Conservation (phyloP, 2,329 filamentous ascomycete species). For the Aspergillus costaricaensis region DNA sequence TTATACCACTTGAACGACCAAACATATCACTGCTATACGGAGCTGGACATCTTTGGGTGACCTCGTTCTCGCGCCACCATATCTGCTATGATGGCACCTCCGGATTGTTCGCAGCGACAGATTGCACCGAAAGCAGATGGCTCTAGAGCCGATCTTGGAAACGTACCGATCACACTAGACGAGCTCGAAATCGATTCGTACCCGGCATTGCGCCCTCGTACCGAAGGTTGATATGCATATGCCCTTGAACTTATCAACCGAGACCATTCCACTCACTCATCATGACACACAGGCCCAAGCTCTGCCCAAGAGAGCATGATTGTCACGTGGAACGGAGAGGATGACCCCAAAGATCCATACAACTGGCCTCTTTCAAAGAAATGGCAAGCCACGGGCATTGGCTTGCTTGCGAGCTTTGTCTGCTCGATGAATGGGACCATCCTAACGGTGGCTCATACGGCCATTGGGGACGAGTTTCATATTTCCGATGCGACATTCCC, state of each 20-base stretch:
- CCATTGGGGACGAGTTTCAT: constrained; percentile 38
- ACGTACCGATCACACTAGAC: no score
- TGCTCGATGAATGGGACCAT: constrained; percentile 42
- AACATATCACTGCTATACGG: no score
- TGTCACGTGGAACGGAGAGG: not conserved
- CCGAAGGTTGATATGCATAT: no score
- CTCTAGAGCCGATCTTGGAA: not conserved
- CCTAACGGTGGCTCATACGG: constrained; percentile 39
- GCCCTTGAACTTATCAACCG: no score
- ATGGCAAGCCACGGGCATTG: constrained; percentile 36
- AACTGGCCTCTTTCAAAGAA: constrained; percentile 41
- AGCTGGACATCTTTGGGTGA: no score
- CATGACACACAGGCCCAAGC: no score
- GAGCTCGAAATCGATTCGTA: no score
- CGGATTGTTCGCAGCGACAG: not conserved
- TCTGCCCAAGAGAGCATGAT: not conserved
- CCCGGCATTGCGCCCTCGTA: no score
- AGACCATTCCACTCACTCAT: no score
- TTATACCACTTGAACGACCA: no score
- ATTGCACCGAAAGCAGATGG: not conserved
- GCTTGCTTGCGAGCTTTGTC: constrained; percentile 35
- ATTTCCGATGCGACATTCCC: constrained; percentile 34
- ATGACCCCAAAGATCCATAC: constrained; percentile 41
- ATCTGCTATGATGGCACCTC: no score
- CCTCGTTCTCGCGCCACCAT: no score